Percentiles rank a stretch among this genome's conserved stretches.
phyloP scores from a whole-genome alignment of 768 basidiomycete species.

The Boletus reticuloceps region DNA sequence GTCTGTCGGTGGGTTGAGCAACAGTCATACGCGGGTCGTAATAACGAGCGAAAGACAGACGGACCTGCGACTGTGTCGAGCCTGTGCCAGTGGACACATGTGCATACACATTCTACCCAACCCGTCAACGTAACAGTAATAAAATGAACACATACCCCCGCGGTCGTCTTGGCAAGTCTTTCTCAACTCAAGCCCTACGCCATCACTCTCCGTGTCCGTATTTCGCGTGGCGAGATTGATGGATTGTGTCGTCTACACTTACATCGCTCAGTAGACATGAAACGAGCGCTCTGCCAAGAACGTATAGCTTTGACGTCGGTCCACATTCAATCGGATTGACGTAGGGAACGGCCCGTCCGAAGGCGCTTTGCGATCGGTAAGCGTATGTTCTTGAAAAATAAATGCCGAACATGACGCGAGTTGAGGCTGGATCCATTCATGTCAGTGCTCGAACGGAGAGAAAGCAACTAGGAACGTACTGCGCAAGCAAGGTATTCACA shows the following conservation, averaged over 20 bases:
- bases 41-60: neutral
- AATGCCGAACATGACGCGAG: conserved; percentile 12
- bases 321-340: conserved; percentile 13
- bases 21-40: too few species aligned
- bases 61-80: conserved; percentile 22
- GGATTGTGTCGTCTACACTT: conserved; percentile 15
- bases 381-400: conserved; percentile 27
- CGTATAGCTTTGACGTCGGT: conserved; percentile 18
- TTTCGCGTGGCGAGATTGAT: conserved; percentile 8
- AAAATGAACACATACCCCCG: conserved; percentile 1
- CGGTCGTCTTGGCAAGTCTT: conserved; percentile 14
- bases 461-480: conserved; percentile 12
- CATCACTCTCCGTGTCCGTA: conserved; percentile 1
- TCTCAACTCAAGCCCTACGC: conserved; percentile 11
- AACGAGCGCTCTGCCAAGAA: neutral
- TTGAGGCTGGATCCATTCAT: conserved; percentile 22
- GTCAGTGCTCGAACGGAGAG: neutral
- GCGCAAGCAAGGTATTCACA: conserved; percentile 27
- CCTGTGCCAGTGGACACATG: conserved; percentile 9
- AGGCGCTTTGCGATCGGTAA: neutral
- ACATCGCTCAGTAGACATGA: neutral
- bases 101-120: conserved; percentile 11
- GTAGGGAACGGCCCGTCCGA: neutral
- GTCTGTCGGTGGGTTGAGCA: neutral
- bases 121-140: conserved; percentile 1